Evolutionary conservation across 257 asterid genomes (phyloP).

Genomic region (Nicotiana obtusifolia): DNA sequence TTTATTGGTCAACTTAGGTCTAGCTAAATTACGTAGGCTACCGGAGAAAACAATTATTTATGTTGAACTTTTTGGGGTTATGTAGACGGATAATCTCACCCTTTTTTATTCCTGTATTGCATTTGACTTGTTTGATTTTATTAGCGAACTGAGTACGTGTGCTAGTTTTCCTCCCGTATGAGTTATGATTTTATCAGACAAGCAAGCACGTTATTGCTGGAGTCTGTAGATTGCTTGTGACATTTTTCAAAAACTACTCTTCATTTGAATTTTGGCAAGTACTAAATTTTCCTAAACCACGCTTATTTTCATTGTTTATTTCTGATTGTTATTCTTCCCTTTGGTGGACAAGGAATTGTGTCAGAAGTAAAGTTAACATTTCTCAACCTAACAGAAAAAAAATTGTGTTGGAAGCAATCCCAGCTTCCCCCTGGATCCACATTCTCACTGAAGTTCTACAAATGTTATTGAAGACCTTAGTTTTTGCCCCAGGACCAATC

Average conservation of each 20-base stretch:
- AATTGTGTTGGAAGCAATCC: background rate
- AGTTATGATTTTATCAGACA: background rate
- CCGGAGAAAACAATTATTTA: background rate
- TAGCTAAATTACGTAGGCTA: constrained; percentile 1
- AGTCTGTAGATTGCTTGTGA: background rate
- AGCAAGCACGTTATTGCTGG: background rate
- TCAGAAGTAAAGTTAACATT: no score
- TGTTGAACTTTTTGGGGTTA: background rate
- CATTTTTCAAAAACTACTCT: background rate
- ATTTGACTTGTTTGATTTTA: background rate
- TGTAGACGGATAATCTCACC: background rate
- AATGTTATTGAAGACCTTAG: background rate
- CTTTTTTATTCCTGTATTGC: background rate
- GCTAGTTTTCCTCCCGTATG: background rate
- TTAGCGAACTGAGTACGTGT: background rate
- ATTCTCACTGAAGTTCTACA: background rate
- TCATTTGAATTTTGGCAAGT: background rate
- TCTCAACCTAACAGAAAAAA: no score
- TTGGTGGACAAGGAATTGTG: background rate
- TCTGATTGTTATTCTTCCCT: background rate
- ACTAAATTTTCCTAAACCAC: background rate
- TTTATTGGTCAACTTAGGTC: background rate
- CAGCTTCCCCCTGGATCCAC: background rate
- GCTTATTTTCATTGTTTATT: background rate
- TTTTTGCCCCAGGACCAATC: background rate